Evolutionary conservation across 495 filamentous ascomycete genomes (phyloP).

Genomic region (Xylaria intraflava): DNA sequence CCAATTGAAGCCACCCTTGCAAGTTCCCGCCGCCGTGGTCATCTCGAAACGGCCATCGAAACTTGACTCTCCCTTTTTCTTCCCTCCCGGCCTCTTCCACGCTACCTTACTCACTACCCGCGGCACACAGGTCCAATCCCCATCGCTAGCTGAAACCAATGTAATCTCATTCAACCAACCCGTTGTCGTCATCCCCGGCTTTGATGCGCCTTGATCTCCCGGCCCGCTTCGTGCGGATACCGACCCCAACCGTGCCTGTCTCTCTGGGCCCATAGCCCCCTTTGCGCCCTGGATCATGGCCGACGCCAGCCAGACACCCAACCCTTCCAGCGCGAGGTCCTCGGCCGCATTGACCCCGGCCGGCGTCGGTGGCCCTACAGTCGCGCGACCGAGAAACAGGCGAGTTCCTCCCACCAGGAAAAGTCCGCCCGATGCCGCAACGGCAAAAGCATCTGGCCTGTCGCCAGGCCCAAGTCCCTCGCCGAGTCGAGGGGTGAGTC

Average conservation of each 20-base stretch:
- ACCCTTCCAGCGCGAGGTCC: conserved; percentile 16
- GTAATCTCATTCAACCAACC: conserved; percentile 13
- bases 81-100: neutral
- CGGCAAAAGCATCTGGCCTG: conserved; percentile 4
- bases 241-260: conserved; percentile 12
- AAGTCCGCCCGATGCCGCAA: neutral
- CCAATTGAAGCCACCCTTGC: neutral
- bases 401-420: conserved; percentile 11
- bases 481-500: conserved; percentile 33
- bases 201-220: conserved; percentile 9
- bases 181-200: conserved; percentile 1
- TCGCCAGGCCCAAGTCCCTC: conserved; percentile 13
- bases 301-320: conserved; percentile 18
- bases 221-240: conserved; percentile 14
- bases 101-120: neutral
- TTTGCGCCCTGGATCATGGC: conserved; percentile 20
- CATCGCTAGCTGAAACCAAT: conserved; percentile 17
- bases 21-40: neutral
- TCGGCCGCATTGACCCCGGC: conserved; percentile 23
- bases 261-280: conserved; percentile 16
- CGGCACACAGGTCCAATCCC: neutral
- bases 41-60: neutral
- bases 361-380: conserved; percentile 16
- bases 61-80: neutral
- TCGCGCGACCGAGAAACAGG: conserved; percentile 23